Base-by-base conservation (phyloP, 441 rosid species). In the Gossypium aridum region DNA sequence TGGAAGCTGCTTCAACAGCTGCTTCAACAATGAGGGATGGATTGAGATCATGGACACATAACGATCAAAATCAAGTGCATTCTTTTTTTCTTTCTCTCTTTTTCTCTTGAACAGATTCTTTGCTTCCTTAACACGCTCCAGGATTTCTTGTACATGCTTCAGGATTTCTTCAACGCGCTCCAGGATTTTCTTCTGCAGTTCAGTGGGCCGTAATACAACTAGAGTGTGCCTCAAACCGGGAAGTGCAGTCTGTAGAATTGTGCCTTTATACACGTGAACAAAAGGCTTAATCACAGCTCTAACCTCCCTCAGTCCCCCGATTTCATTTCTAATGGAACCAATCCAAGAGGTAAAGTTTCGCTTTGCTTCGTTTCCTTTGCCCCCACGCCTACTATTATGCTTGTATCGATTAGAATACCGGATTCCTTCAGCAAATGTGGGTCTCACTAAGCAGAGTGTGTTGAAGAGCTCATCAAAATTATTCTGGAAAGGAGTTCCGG, bases 401-500 rank as follows among this genome's bases (percentile, higher is more conserved):
- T 9, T 47, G 4, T 26, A 56, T 34, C 26, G 64, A 83, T 75
- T 19, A 25, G 14, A 54, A 14, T 64, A 28, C 6, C 67, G 23
- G 20, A 79, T 60, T 20, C 3, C 65, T 2, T 77, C 84, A 0
- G 77, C 76, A 75, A 88, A 80, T 25, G 71, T 75, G 0, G 88
- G 92, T 20, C 86, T 82, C 13, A 70, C 89, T 75, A 88, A 68
- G 78, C 74, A 76, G 3, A 90, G 60, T 0, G 84, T 85, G 70
- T 87, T 90, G 51, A 20, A 80, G 13, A 90, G 86, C 83, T 90
- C 92, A 9, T 76, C 80, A 16, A 87, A 88, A 63, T 88, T 90
- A 37, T 90, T 90, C 76, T 90, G 94, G 68, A 90, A 90, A 1
- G 94, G 92, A 14, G 94, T 90, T 16, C 95, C 92, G 0, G 91